Evolutionary conservation across 225 moss, liverwort and hornwort genomes (phyloP), one percentile per base, ranked within the genome.

Genomic region (Bryum argenteum): DNA sequence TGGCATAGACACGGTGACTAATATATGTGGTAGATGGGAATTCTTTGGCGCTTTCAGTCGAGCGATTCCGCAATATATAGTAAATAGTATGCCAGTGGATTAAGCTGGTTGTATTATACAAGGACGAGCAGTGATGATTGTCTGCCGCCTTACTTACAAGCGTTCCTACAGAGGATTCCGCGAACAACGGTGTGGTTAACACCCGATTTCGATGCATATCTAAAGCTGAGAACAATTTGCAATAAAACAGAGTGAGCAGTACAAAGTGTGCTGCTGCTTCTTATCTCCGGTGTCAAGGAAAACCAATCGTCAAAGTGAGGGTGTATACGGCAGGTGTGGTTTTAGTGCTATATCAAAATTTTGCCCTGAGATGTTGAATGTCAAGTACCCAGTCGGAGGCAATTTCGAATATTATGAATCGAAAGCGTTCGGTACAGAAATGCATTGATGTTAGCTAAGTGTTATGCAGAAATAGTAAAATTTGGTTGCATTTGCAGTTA

Each of bases 91-190:
- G 83, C 64, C 0, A 78, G 54, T 28, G 78, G 69, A 14, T 79
- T 70, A 45, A 50, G 71, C 74, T 64, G 33, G 33, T 89, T 85
- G 60, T 60, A n/a, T 75, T 74, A n/a, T 66, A 70, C 8, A 71
- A 81, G 70, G 89, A 88, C 10, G 91, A 88, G 66, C 89, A 92
- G 44, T 78, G 74, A 40, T 75, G 61, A 69, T 80, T 83, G 54
- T 88, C 88, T 62, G 85, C 75, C 39, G 88, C 90, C 69, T 69
- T 33, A 6, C 33, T 33, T 66, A 28, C 14, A 51, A 60, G 40
- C 19, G 60, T 58, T 78, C 63, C 33, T 33, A 33, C 33, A 19
- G 57, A 63, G 56, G 68, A 63, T 62, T 47, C 33, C 33, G 7
- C 7, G 64, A 63, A 64, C 42, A 74, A 53, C 28, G 64, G 57